These are phyloP conservation scores for Metarhizium guizhouense DNA, from an alignment of 2,329 filamentous ascomycete genomes.

Conservation along the genomic window DNA sequence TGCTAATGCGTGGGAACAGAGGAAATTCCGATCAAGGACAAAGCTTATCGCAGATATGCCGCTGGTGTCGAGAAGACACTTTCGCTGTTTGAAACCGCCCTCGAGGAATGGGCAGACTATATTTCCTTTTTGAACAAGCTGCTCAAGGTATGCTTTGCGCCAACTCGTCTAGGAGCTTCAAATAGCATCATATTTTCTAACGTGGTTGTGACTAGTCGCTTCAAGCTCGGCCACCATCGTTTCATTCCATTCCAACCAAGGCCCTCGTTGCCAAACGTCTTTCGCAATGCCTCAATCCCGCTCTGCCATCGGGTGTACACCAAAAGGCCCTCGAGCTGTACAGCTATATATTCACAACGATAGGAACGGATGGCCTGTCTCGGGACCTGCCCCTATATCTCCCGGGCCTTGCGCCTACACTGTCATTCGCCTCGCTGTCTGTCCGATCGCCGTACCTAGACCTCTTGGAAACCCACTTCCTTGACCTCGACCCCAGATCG, in stretches of 20 bases:
- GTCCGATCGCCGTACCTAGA: conserved; percentile 80
- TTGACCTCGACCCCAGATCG: conserved; percentile 59
- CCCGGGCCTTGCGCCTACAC: conserved; percentile 76
- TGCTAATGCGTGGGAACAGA: conserved; percentile 28
- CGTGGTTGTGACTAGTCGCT: conserved; percentile 51
- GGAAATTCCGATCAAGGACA: conserved; percentile 50
- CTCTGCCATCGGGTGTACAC: conserved; percentile 89
- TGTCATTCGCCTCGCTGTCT: conserved; percentile 90
- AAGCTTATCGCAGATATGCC: conserved; percentile 79
- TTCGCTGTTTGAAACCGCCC: conserved; percentile 79
- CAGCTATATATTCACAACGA: conserved; percentile 74
- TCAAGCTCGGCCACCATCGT: conserved; percentile 70
- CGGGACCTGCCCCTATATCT: conserved; percentile 80
- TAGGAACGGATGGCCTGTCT: conserved; percentile 72
- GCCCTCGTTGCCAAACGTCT: conserved; percentile 78
- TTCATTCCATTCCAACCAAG: conserved; percentile 71
- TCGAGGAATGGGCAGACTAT: conserved; percentile 99
- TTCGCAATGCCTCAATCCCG: conserved; percentile 89
- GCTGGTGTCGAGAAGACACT: conserved; percentile 79
- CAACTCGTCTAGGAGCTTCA: not conserved
- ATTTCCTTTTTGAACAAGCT: conserved; percentile 92
- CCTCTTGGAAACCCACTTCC: conserved; percentile 71
- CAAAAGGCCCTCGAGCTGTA: conserved; percentile 97
- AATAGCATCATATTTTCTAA: conserved; percentile 1
- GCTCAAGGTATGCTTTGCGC: conserved; percentile 56